Evolutionary conservation across 2,329 filamentous ascomycete species (phyloP).

Genomic region (Botrytis hyacinthi): DNA sequence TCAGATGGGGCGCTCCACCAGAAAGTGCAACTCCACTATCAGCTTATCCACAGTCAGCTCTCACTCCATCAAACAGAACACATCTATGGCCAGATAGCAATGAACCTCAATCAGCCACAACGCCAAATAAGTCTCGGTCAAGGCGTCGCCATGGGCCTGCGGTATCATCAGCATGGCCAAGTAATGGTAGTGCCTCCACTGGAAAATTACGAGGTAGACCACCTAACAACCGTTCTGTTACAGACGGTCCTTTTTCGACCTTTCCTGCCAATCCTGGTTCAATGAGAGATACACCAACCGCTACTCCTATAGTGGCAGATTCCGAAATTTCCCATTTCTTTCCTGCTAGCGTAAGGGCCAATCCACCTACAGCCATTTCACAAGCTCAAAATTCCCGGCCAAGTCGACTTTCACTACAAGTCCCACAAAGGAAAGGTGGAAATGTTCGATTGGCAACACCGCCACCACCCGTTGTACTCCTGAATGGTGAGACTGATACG

Average conservation of each 20-base stretch:
- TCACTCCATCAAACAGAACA: conserved; percentile 60
- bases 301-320: conserved; percentile 46
- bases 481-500: conserved; percentile 45
- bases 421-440: conserved; percentile 59
- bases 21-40: conserved; percentile 60
- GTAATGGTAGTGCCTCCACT: conserved; percentile 57
- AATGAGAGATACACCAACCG: conserved; percentile 43
- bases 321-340: conserved; percentile 41
- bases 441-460: conserved; percentile 62
- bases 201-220: conserved; percentile 78
- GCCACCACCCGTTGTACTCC: conserved; percentile 44
- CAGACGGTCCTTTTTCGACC: conserved; percentile 67
- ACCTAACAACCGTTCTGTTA: conserved; percentile 65
- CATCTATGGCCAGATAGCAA: conserved; percentile 45
- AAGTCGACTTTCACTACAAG: conserved; percentile 58
- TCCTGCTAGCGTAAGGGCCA: conserved; percentile 30
- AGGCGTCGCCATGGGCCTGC: conserved; percentile 74
- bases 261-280: conserved; percentile 61
- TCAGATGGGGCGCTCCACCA: conserved; percentile 43
- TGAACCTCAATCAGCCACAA: conserved; percentile 73
- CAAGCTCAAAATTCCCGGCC: conserved; percentile 40
- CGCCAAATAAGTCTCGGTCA: conserved; percentile 57
- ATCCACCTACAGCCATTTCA: conserved; percentile 26
- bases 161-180: conserved; percentile 87
- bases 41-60: conserved; percentile 75